Evolutionary conservation across 768 basidiomycete genomes (phyloP).

Genomic region (Calvatia gigantea): DNA sequence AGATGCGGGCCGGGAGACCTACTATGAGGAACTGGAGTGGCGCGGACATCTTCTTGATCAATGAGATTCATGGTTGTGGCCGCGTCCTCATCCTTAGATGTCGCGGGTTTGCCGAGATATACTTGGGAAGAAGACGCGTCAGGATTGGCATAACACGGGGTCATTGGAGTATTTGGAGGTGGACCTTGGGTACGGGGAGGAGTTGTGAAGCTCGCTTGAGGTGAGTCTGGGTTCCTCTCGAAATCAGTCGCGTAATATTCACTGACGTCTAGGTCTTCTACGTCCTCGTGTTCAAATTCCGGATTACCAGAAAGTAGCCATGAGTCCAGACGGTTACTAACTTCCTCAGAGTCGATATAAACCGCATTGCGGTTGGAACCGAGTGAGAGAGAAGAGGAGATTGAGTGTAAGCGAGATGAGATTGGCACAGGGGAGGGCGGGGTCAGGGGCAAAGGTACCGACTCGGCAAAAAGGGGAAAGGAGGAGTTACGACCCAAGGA

Average conservation of each 20-base stretch:
- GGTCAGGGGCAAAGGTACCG: constrained; percentile 2
- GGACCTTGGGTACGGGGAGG: constrained; percentile 1
- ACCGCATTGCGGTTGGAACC: constrained; percentile 26
- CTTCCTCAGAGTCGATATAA: constrained; percentile 32
- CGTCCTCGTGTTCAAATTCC: constrained; percentile 9
- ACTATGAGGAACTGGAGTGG: constrained; percentile 5
- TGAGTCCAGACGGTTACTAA: constrained; percentile 22
- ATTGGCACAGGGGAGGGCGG: constrained; percentile 2
- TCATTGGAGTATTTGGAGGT: constrained; percentile 20
- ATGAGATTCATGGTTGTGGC: background rate
- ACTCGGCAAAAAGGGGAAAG: constrained; percentile 15
- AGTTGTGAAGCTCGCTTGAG: background rate
- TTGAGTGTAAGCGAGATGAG: constrained; percentile 7
- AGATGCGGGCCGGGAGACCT: background rate
- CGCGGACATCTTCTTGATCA: background rate
- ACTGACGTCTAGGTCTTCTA: constrained; percentile 6
- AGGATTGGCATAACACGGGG: constrained; percentile 13
- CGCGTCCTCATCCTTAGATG: background rate
- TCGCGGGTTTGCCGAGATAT: constrained; percentile 19
- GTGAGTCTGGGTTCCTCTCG: constrained; percentile 2
- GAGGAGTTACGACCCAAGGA: constrained; percentile 14
- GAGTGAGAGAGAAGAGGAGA: constrained; percentile 8
- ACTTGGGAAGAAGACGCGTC: constrained; percentile 25
- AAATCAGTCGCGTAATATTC: background rate
- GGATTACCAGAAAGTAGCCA: constrained; percentile 19